Evolutionary conservation across 2,329 filamentous ascomycete genomes (phyloP), one percentile per base, ranked within the genome.

Genomic region (Microdochium paspali): DNA sequence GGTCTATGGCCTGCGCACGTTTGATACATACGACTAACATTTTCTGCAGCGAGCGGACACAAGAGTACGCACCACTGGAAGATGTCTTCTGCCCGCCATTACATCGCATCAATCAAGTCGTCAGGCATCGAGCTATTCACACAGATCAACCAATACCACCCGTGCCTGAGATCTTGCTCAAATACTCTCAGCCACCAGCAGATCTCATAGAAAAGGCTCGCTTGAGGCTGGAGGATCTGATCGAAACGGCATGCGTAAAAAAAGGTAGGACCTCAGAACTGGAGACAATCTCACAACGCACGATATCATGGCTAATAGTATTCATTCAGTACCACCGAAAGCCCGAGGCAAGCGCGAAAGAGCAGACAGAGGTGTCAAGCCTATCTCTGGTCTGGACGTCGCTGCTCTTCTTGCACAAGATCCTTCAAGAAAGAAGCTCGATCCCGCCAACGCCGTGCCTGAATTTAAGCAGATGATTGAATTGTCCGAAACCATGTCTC

Each of bases 321-420:
- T 39, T 52, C 6, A 24, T 24, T 1, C 56, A 84, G 89, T 95
- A 0, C 87, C 88, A 7, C 82, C 85, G 1, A 93, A 90, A 63
- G 77, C 76, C 35, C 89, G 88, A 63, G 84, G 86, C 30, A 84
- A 82, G 51, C 85, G 84, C 58, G 82, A 94, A 25, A 67, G 76
- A 1, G 77, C 85, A 49, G 35, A 40, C 35, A 40, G 35, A 40
- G 35, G 35, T 15, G 35, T 40, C 12, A 91, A 91, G 57, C 93
- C 93, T 0, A 78, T 95, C 9, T 97, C 91, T 0, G 90, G 90
- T 20, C 82, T 98, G 35, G 87, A 97, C 57, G 77, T 97, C 32
- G 85, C 90, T 50, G 82, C 81, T 4, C 78, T 97, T 2, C 80
- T 97, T 46, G 57, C 49, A 39, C 57, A 57, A 46, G 56, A 61